Evolutionary conservation across 306 rosid genomes (phyloP), one percentile per base, ranked within the genome.

Genomic region (Casuarina cunninghamiana): DNA sequence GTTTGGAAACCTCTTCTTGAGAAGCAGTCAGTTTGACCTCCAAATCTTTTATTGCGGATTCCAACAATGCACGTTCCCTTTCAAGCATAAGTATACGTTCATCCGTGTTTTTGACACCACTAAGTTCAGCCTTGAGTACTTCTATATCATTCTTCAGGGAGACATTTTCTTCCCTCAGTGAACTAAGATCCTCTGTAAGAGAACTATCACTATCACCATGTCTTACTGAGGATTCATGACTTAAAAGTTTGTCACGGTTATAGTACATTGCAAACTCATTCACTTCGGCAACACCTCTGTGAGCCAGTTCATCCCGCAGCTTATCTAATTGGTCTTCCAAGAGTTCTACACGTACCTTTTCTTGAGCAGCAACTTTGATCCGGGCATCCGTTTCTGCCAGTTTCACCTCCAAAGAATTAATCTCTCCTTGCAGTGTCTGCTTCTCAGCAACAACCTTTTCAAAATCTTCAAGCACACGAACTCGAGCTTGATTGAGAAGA

Each of bases 401-500:
- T 80, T 77, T 93, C 88, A 66, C 81, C 74, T 87, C 97, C 85
- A 95, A 77, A 81, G 26, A 71, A 72, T 86, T 88, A 51, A 95
- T 88, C 83, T 95, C 93, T 76, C 85, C 86, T 83, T 89, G 97
- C 79, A 95, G 83, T 37, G 82, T 79, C 80, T 91, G 87, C 86
- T 95, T 95, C 85, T 95, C 99, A 8, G 84, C 44, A 21, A 88
- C 83, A 88, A 89, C 83, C 80, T 82, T 93, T 61, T 90, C 97
- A 81, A 93, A 90, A 78, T 95, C 93, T 78, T 93, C 79, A 68
- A 88, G 90, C 26, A 94, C 94, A 71, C 63, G 84, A 45, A 93
- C 85, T 49, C 99, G 91, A 44, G 96, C 97, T 69, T 79, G 90
- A 82, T 95, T 95, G 72, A 95, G 83, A 75, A 93, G 90, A 84